Evolutionary conservation across 805 yeast genomes (phyloP).

Genomic region (Candida ulmi): DNA sequence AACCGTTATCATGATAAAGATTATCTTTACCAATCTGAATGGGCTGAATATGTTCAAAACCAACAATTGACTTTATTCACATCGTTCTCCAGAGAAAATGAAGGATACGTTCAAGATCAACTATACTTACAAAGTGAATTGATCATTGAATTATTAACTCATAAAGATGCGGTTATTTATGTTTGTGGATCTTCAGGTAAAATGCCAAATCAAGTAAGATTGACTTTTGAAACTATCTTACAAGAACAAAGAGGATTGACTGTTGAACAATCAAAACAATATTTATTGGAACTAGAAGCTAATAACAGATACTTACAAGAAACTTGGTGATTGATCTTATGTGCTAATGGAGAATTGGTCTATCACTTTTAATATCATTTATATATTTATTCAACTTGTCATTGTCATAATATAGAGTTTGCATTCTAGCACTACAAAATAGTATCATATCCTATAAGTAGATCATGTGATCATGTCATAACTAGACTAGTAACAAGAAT

Average conservation of each 20-base stretch:
- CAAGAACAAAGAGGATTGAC: constrained; percentile 37
- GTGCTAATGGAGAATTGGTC: not conserved
- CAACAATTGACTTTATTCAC: constrained; percentile 36
- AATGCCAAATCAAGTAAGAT: constrained; percentile 86
- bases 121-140: constrained; percentile 45
- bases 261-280: constrained; percentile 43
- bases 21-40: constrained; percentile 53
- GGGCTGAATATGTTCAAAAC: constrained; percentile 33
- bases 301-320: constrained; percentile 73
- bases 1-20: constrained; percentile 64
- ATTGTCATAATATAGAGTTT: no score
- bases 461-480: no score
- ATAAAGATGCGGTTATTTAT: constrained; percentile 57
- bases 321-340: constrained; percentile 80
- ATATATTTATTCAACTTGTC: no score
- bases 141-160: constrained; percentile 47
- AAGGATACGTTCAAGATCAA: constrained; percentile 75
- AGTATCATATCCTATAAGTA: no score
- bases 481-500: no score
- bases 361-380: not conserved
- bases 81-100: constrained; percentile 46
- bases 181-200: constrained; percentile 92
- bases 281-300: constrained; percentile 54
- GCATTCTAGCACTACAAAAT: no score
- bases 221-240: constrained; percentile 67